A percentile compares a stretch with the other conserved stretches of the same genome.
phyloP scores from a whole-genome alignment of 305 asterid genomes.

The Ilex paraguariensis region DNA sequence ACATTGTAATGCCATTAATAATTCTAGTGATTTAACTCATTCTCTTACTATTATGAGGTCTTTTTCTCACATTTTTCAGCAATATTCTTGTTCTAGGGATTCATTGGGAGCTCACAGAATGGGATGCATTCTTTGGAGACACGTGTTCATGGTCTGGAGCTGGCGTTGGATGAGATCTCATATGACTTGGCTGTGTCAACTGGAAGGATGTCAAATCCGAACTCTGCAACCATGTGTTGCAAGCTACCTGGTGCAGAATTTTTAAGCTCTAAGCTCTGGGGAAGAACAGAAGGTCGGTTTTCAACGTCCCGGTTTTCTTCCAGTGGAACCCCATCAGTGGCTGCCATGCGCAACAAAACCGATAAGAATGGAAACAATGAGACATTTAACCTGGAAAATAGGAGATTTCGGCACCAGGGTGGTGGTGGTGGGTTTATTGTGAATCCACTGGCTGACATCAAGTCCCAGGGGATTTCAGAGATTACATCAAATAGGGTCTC shows the following conservation, averaged over 20 bases:
- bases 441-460: constrained; percentile 73
- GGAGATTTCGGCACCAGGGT: constrained; percentile 39
- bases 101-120: constrained; percentile 81
- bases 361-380: constrained; percentile 26
- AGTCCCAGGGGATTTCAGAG: background rate
- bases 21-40: background rate
- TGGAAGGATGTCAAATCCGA: constrained; percentile 54
- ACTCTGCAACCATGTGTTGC: constrained; percentile 55
- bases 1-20: too few relatives aligned
- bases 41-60: too few relatives aligned
- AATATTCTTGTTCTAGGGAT: constrained; percentile 35
- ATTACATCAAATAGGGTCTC: background rate
- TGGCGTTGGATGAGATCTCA: constrained; percentile 88
- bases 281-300: constrained; percentile 39
- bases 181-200: constrained; percentile 75
- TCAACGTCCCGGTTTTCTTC: constrained; percentile 35
- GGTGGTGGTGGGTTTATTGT: constrained; percentile 51
- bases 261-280: constrained; percentile 81
- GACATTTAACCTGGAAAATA: constrained; percentile 26
- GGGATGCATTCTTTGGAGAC: constrained; percentile 88
- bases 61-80: constrained; percentile 14
- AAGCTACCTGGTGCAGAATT: constrained; percentile 73
- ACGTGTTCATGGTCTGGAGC: constrained; percentile 88
- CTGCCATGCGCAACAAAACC: constrained; percentile 15
- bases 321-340: constrained; percentile 29